phyloP scores from a whole-genome alignment of 2,329 filamentous ascomycete genomes.

The Colletotrichum sp. region DNA sequence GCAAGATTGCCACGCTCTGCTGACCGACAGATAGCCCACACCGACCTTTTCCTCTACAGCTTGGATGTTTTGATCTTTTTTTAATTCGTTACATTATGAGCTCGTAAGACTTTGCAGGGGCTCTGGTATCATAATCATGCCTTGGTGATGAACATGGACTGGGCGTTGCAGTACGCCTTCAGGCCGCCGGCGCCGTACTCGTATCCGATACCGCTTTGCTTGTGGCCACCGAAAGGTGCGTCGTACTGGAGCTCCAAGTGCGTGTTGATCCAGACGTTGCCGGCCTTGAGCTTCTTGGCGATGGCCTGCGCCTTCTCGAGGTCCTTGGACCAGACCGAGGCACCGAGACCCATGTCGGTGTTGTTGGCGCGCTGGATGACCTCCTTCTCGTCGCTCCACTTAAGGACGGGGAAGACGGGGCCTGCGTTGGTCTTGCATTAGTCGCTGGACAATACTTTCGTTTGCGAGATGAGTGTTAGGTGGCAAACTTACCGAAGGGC shows the following conservation, averaged over 20 bases:
- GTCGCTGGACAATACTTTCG: background rate
- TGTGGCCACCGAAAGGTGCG: slow-evolving; percentile 48
- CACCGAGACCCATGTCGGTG: slow-evolving; percentile 56
- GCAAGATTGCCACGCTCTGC: background rate
- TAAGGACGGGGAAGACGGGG: slow-evolving; percentile 67
- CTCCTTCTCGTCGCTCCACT: slow-evolving; percentile 66
- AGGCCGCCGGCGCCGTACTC: slow-evolving; percentile 46
- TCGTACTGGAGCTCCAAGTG: slow-evolving; percentile 50
- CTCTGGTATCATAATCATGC: background rate
- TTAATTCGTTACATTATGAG: background rate
- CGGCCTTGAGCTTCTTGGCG: slow-evolving; percentile 59
- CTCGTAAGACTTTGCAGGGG: background rate
- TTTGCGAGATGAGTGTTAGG: background rate
- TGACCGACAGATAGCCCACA: background rate
- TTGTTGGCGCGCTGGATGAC: slow-evolving; percentile 62
- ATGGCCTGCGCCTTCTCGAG: slow-evolving; percentile 54
- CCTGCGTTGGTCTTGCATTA: slow-evolving; percentile 32
- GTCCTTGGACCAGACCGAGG: slow-evolving; percentile 65
- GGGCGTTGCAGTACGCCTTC: slow-evolving; percentile 34
- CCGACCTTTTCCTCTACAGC: background rate
- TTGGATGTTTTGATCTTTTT: background rate
- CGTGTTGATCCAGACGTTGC: slow-evolving; percentile 67
- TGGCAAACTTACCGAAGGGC: slow-evolving; percentile 34
- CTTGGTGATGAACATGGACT: slow-evolving; percentile 16
- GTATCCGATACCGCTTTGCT: slow-evolving; percentile 46